Percentiles rank a stretch among this genome's conserved stretches.
phyloP scores from a whole-genome alignment of 257 asterid species.

The Penstemon newberryi region DNA sequence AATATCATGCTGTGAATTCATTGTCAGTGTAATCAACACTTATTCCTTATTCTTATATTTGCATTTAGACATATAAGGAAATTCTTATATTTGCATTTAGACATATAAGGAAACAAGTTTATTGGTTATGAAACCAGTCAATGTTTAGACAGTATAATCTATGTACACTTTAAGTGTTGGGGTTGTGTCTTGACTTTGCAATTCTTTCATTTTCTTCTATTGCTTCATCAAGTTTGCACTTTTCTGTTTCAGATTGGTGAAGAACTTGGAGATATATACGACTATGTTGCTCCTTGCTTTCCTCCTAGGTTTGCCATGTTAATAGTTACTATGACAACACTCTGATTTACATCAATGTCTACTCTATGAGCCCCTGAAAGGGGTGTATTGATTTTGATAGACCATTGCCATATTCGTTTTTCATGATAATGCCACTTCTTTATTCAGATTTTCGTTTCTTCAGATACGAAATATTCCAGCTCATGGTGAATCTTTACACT shows the following conservation, averaged over 20 bases:
- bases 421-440: slow-evolving; percentile 15
- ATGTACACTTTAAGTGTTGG: not conserved
- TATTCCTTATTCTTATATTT: not conserved
- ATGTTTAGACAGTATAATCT: not conserved
- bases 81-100: not conserved
- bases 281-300: slow-evolving; percentile 96
- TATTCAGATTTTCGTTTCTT: slow-evolving; percentile 24
- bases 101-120: not conserved
- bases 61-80: not conserved
- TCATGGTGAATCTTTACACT: slow-evolving; percentile 94
- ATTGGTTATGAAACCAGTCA: slow-evolving; percentile 10
- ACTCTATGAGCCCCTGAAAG: slow-evolving; percentile 7
- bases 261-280: slow-evolving; percentile 98
- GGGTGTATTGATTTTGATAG: slow-evolving; percentile 8
- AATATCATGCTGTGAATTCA: not conserved
- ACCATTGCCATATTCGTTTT: slow-evolving; percentile 16
- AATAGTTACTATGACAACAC: slow-evolving; percentile 15
- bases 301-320: slow-evolving; percentile 79
- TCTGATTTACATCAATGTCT: slow-evolving; percentile 9
- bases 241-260: slow-evolving; percentile 73
- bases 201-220: slow-evolving; percentile 5
- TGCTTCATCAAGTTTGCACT: slow-evolving; percentile 19
- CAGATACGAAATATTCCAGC: slow-evolving; percentile 99
- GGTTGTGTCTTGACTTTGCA: slow-evolving; percentile 3
- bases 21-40: slow-evolving; percentile 8